phyloP scores from a whole-genome alignment of 2,329 filamentous ascomycete genomes.

The Ceratocystis diversiconidia region DNA sequence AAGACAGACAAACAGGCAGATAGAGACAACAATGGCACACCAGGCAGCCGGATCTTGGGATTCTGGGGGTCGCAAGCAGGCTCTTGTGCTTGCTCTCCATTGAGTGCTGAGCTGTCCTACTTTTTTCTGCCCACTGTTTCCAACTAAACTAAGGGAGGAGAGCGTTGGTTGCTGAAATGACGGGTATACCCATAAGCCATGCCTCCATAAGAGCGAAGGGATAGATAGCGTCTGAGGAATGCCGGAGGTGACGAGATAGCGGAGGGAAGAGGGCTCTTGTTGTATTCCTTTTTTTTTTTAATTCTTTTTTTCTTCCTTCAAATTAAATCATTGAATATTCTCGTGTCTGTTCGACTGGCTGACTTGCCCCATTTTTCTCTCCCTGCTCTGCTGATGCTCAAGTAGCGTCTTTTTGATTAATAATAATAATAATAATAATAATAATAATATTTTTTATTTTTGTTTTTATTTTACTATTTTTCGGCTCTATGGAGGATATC shows the following conservation, averaged over 20 bases:
- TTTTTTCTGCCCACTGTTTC: not conserved
- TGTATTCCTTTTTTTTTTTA: not conserved
- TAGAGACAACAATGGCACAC: no score
- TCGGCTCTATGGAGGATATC: not conserved
- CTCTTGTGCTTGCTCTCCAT: no score
- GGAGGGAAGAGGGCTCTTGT: not conserved
- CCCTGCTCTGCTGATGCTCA: no score
- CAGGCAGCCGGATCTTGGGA: no score
- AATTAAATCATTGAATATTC: no score
- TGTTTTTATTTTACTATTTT: not conserved
- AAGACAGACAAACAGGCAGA: no score
- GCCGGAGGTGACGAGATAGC: not conserved
- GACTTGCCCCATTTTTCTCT: no score
- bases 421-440: no score
- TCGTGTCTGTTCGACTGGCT: no score
- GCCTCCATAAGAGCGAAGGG: not conserved
- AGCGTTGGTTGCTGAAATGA: not conserved
- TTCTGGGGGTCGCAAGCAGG: no score
- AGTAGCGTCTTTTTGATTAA: not conserved
- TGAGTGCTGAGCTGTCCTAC: no score
- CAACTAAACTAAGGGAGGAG: not conserved
- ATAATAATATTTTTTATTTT: not conserved
- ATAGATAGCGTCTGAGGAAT: no score
- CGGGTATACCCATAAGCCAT: not conserved
- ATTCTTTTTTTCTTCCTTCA: not conserved